A percentile compares a stretch with the other conserved stretches of the same genome.
These are phyloP conservation scores for Calophaca sinica DNA, from an alignment of 306 rosid genomes.

Conservation along the genomic window DNA sequence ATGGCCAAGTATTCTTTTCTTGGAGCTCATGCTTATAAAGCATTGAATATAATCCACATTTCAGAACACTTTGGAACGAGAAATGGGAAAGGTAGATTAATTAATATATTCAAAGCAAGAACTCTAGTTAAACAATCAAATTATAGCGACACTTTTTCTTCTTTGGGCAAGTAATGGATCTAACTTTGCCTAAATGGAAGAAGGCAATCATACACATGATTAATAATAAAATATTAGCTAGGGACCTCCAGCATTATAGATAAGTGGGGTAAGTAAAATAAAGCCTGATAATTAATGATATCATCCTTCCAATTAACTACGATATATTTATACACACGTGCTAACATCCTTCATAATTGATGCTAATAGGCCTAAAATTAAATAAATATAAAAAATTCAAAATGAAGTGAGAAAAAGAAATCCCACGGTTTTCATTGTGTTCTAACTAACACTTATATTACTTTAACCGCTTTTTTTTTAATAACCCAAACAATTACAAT, in stretches of 20 bases:
- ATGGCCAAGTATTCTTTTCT: slow-evolving; percentile 42
- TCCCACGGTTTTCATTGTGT: no score
- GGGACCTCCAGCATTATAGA: slow-evolving; percentile 27
- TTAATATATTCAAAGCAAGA: slow-evolving; percentile 26
- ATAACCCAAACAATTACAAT: no score
- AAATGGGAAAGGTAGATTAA: slow-evolving; percentile 41
- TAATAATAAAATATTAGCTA: slow-evolving; percentile 29
- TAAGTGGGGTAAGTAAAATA: slow-evolving; percentile 41
- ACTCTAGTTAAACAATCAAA: slow-evolving; percentile 15
- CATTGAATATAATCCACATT: slow-evolving; percentile 10
- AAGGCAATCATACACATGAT: slow-evolving; percentile 6
- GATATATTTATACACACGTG: background rate
- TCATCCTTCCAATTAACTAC: slow-evolving; percentile 24
- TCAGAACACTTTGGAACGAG: slow-evolving; percentile 20
- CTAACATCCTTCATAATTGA: no score
- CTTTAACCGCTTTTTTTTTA: no score
- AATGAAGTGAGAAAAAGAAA: no score
- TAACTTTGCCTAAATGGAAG: slow-evolving; percentile 41
- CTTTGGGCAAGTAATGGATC: slow-evolving; percentile 56
- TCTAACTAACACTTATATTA: no score
- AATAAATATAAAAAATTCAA: no score
- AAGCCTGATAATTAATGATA: background rate
- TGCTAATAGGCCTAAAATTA: no score
- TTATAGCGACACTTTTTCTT: slow-evolving; percentile 36
- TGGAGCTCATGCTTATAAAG: slow-evolving; percentile 17